Evolutionary conservation across 441 rosid species (phyloP), one percentile per base, ranked within the genome.

Genomic region (Croton laevigatus): DNA sequence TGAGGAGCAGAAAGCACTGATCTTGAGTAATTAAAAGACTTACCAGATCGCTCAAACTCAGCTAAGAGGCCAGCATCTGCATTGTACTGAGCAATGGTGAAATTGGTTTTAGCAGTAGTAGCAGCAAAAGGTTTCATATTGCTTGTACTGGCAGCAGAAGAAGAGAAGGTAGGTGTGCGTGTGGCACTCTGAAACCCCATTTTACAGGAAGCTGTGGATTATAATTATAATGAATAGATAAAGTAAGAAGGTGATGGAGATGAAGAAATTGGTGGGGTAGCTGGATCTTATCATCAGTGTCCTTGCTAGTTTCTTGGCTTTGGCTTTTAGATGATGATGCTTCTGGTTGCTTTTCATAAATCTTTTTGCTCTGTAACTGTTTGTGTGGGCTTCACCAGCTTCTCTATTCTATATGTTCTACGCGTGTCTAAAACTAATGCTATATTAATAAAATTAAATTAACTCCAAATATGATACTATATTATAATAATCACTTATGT

Each of bases 41-140:
- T 86, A 73, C 91, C 94, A 11, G 94, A 89, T 36, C 83, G 87
- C 71, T 91, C 94, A 59, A 89, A 89, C 71, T 89, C 87, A 19
- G 91, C 96, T 54, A 86, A 79, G 60, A 89, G 82, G 62, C 82
- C 84, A 40, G 94, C 97, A 65, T 91, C 97, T 2, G 89, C 89
- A 71, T 81, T 89, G 82, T 78, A 91, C 65, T 85, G 91, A 49
- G 91, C 89, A 70, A 85, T 71, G 66, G 62, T 74, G 61, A 71
- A 76, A 66, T 85, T 81, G 34, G 75, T 75, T 57, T 78, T 82
- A 34, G 42, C 70, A 52, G 65, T 69, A 52, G 65, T 62, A 20
- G 54, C 4, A 8, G 52, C 65, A 19, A 66, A 54, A 37, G 83
- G 80, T 71, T 76, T 86, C 91, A 84, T 85, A 73, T 78, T 83